Percentiles rank a stretch among this genome's conserved stretches.
phyloP scores from a whole-genome alignment of 305 asterid species.

The Plantago rigida region DNA sequence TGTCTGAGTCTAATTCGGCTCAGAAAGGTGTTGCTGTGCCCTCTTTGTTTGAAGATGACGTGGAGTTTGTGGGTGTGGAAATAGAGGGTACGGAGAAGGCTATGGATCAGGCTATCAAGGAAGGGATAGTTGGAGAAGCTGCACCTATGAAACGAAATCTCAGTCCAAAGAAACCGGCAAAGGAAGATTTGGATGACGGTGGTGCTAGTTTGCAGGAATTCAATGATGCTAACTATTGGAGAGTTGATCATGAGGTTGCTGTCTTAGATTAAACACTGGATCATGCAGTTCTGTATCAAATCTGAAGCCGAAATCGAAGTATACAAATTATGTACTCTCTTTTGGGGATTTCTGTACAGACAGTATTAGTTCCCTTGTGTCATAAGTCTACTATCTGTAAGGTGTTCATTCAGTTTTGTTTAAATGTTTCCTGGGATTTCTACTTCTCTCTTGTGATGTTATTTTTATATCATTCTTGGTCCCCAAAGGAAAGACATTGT shows the following conservation, averaged over 20 bases:
- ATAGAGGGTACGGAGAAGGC: slow-evolving; percentile 83
- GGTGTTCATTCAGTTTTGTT: slow-evolving; percentile 3
- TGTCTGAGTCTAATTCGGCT: slow-evolving; percentile 30
- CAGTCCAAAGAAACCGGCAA: slow-evolving; percentile 40
- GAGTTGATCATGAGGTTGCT: slow-evolving; percentile 83
- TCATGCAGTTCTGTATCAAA: background rate
- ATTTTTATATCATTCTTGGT: background rate
- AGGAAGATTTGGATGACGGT: slow-evolving; percentile 46
- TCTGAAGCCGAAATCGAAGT: slow-evolving; percentile 1
- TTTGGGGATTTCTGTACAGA: background rate
- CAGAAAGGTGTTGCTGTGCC: slow-evolving; percentile 36
- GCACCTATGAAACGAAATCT: slow-evolving; percentile 56
- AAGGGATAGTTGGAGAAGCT: slow-evolving; percentile 88
- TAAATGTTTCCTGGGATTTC: background rate
- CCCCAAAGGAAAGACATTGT: no score
- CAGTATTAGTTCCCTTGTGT: no score
- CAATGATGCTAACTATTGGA: slow-evolving; percentile 91
- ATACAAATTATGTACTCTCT: background rate
- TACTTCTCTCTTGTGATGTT: background rate
- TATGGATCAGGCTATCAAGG: slow-evolving; percentile 86
- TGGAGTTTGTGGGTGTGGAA: slow-evolving; percentile 88
- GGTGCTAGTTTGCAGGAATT: slow-evolving; percentile 61
- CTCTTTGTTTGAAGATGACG: slow-evolving; percentile 88
- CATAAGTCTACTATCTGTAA: background rate
- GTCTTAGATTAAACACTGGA: slow-evolving; percentile 46